These are phyloP conservation scores for Mycena sp. DNA, from an alignment of 1,284 basidiomycete genomes.

Conservation along the genomic window DNA sequence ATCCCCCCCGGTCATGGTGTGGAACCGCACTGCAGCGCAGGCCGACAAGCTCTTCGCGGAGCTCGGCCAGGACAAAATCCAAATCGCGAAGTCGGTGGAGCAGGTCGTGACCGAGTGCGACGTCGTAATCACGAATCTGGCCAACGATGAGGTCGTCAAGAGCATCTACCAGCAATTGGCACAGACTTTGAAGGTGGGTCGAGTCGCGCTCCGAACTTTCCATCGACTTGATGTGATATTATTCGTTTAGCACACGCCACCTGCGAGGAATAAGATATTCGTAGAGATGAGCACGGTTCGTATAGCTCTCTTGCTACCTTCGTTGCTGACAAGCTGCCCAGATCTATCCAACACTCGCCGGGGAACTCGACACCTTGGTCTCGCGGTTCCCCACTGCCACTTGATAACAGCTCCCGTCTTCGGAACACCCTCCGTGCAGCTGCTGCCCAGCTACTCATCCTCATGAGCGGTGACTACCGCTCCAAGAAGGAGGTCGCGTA, in stretches of 20 bases:
- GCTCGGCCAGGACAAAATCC: constrained; percentile 60
- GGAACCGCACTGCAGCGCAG: constrained; percentile 73
- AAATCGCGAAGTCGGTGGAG: constrained; percentile 61
- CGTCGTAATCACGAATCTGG: constrained; percentile 82
- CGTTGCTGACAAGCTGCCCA: constrained; percentile 37
- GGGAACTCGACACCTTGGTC: constrained; percentile 78
- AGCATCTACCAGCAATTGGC: constrained; percentile 73
- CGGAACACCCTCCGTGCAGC: constrained; percentile 78
- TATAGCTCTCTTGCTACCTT: constrained; percentile 17
- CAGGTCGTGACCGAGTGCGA: constrained; percentile 77
- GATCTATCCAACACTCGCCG: constrained; percentile 79
- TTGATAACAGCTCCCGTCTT: constrained; percentile 87
- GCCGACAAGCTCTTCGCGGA: constrained; percentile 64
- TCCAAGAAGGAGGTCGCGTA: constrained; percentile 82
- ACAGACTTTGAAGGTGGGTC: constrained; percentile 57
- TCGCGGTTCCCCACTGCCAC: constrained; percentile 68
- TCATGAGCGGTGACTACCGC: constrained; percentile 86
- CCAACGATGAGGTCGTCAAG: constrained; percentile 79
- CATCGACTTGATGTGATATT: constrained; percentile 22
- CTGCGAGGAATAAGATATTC: constrained; percentile 72
- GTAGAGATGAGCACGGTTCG: constrained; percentile 84
- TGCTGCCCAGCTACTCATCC: constrained; percentile 74
- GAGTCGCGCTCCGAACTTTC: background rate
- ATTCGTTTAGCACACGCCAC: constrained; percentile 47
- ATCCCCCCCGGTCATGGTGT: constrained; percentile 64